Evolutionary conservation across 306 rosid species (phyloP).

Genomic region (Dicorynia guianensis): DNA sequence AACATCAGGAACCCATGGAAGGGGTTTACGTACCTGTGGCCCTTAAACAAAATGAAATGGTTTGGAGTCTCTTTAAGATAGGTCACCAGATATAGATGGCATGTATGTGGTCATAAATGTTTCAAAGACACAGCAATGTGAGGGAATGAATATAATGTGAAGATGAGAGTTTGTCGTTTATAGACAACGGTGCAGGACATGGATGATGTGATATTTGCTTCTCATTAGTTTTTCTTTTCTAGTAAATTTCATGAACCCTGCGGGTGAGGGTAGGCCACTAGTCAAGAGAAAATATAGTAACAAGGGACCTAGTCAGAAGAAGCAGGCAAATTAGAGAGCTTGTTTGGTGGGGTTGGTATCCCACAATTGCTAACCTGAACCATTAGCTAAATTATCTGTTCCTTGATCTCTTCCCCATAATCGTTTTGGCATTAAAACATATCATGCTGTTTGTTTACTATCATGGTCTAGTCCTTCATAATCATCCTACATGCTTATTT

Average conservation of each 20-base stretch:
- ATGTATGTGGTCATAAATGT: background rate
- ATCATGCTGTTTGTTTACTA: background rate
- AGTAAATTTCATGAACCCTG: background rate
- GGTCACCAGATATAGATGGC: slow-evolving; percentile 18
- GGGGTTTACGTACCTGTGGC: background rate
- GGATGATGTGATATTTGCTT: background rate
- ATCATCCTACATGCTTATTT: no score
- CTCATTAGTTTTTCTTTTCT: background rate
- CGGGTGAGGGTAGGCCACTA: slow-evolving; percentile 48
- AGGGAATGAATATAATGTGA: slow-evolving; percentile 17
- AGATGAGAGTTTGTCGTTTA: slow-evolving; percentile 37
- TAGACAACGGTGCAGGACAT: background rate
- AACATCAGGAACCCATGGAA: background rate
- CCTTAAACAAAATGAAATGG: background rate
- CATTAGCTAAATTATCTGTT: background rate
- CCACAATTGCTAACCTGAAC: slow-evolving; percentile 10
- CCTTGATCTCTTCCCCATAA: background rate
- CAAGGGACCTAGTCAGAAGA: slow-evolving; percentile 1
- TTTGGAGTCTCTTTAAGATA: background rate
- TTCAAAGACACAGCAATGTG: background rate
- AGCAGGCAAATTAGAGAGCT: background rate
- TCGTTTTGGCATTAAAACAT: background rate
- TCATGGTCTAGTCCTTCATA: background rate
- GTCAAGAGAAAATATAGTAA: background rate
- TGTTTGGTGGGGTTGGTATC: slow-evolving; percentile 44